phyloP scores from a whole-genome alignment of 2,329 filamentous ascomycete genomes.

The Zymoseptoria pseudotritici region DNA sequence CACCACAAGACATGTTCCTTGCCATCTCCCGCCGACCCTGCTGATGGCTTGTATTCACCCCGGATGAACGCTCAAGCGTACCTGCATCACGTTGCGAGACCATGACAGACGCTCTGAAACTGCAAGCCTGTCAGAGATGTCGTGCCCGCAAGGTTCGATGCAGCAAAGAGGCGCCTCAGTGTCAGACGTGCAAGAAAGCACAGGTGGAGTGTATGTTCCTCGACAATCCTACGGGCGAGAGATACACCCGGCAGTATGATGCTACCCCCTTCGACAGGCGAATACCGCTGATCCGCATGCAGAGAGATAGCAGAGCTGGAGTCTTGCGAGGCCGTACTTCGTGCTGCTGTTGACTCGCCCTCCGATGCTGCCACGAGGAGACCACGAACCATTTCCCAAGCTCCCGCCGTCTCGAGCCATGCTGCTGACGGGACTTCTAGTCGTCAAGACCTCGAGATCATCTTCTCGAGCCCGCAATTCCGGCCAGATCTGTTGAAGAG shows the following conservation, averaged over 20 bases:
- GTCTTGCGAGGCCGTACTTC: slow-evolving; percentile 5
- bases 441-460: slow-evolving; percentile 6
- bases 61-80: neutral
- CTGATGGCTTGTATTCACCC: neutral
- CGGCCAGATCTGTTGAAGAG: slow-evolving; percentile 3
- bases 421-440: slow-evolving; percentile 5
- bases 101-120: neutral
- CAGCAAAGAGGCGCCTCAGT: slow-evolving; percentile 11
- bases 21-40: neutral
- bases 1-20: neutral
- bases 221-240: slow-evolving; percentile 7
- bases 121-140: slow-evolving; percentile 9
- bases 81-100: neutral
- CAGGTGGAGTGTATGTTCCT: slow-evolving; percentile 10
- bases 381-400: slow-evolving; percentile 1
- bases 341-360: neutral
- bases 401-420: neutral
- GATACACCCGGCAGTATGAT: slow-evolving; percentile 12
- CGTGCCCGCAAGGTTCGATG: slow-evolving; percentile 5
- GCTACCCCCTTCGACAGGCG: too few relatives aligned
- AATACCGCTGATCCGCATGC: neutral
- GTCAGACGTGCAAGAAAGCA: slow-evolving; percentile 8
- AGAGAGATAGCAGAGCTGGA: slow-evolving; percentile 10
- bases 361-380: neutral
- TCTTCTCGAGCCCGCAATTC: slow-evolving; percentile 5